Evolutionary conservation across 2,329 filamentous ascomycete species (phyloP).

Genomic region (Teratosphaeria destructans): DNA sequence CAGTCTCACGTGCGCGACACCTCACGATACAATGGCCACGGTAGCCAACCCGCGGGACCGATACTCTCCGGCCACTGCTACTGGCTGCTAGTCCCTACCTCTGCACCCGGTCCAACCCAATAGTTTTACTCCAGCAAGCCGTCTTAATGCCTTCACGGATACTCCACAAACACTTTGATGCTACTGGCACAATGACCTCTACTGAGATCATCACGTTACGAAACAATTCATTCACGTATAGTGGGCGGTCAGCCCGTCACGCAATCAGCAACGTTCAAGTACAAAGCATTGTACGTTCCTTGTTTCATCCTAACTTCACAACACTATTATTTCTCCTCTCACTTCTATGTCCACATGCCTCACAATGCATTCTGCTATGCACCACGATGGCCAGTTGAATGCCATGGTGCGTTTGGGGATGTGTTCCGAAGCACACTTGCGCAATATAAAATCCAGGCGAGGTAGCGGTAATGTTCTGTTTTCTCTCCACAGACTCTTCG

Average conservation of each 20-base stretch:
- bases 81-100: no score
- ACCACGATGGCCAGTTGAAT: not conserved
- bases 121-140: no score
- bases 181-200: no score
- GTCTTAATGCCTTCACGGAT: no score
- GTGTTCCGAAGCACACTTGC: not conserved
- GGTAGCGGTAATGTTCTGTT: not conserved
- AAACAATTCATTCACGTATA: not conserved
- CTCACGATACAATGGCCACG: no score
- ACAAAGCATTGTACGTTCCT: not conserved
- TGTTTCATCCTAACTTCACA: not conserved
- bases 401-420: not conserved
- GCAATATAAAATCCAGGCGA: not conserved
- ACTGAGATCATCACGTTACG: no score
- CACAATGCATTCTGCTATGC: not conserved
- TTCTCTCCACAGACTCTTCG: not conserved
- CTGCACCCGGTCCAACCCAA: no score
- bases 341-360: not conserved
- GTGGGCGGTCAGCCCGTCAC: not conserved
- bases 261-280: not conserved
- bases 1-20: no score
- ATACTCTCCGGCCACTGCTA: no score
- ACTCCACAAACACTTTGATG: no score
- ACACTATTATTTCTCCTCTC: not conserved
- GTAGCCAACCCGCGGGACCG: no score